A percentile compares a stretch with the other conserved stretches of the same genome.
Evolutionary conservation across 768 basidiomycete genomes (phyloP).

Genomic region (Podaxis pistillaris): DNA sequence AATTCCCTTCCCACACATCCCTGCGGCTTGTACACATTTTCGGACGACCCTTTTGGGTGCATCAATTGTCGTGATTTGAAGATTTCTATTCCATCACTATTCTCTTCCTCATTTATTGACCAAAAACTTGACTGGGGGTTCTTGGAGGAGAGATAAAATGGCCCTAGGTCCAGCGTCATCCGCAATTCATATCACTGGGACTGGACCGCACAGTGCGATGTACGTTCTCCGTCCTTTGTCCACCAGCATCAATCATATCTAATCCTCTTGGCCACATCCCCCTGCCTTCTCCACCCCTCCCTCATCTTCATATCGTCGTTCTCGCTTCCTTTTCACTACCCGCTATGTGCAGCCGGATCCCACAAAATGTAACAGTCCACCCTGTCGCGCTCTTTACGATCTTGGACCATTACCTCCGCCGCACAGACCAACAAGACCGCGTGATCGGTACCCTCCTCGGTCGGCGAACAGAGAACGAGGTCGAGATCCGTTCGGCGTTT

Average conservation of each 20-base stretch:
- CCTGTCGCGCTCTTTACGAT: constrained; percentile 93
- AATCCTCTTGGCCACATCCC: not conserved
- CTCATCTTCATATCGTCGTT: not conserved
- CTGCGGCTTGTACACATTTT: constrained; percentile 34
- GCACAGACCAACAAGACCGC: constrained; percentile 75
- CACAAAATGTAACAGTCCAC: constrained; percentile 77
- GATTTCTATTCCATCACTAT: constrained; percentile 16
- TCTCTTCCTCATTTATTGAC: not conserved
- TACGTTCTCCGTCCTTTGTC: constrained; percentile 25
- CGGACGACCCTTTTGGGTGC: constrained; percentile 20
- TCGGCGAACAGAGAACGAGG: constrained; percentile 59
- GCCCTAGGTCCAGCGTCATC: constrained; percentile 48
- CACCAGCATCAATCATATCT: not conserved
- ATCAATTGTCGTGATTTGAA: constrained; percentile 16
- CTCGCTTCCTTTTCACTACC: not conserved
- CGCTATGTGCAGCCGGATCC: constrained; percentile 52
- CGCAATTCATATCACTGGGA: constrained; percentile 46
- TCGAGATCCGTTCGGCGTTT: constrained; percentile 84
- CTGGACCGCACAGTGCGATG: constrained; percentile 35
- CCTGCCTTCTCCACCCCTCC: not conserved
- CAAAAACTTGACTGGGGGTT: constrained; percentile 17
- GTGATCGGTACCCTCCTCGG: constrained; percentile 97
- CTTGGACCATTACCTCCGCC: constrained; percentile 94
- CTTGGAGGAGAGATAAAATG: constrained; percentile 28
- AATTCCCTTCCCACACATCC: constrained; percentile 26